Conservation (phyloP, 2,329 filamentous ascomycete genomes). For the Phyllosticta citribraziliensis region DNA sequence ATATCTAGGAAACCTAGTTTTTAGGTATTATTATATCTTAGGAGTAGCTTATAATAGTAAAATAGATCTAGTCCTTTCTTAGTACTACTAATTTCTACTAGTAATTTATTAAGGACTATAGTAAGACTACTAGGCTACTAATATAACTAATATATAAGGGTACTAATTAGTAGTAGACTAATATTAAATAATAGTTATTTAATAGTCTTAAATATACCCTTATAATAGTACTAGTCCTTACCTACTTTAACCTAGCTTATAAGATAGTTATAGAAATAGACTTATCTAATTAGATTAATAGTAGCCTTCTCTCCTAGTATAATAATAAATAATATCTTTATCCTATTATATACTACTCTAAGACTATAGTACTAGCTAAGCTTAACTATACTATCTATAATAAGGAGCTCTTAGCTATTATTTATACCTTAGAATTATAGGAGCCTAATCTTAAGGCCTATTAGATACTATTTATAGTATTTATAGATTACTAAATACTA, state of each 20-base stretch:
- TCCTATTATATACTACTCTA: background rate
- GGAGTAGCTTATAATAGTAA: background rate
- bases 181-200: background rate
- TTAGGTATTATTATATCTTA: conserved; percentile 10
- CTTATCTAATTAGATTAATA: background rate
- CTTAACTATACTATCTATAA: background rate
- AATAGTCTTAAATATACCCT: background rate
- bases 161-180: background rate
- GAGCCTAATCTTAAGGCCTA: background rate
- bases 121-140: background rate
- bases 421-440: background rate
- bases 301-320: background rate
- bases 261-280: too few species aligned
- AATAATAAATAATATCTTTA: background rate
- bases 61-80: conserved; percentile 10
- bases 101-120: background rate
- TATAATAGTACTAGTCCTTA: background rate
- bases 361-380: background rate
- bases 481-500: too few species aligned
- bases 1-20: conserved; percentile 6
- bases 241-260: too few species aligned
- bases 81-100: conserved; percentile 12
- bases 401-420: background rate
- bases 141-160: background rate
- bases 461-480: background rate